Evolutionary conservation across 2,329 filamentous ascomycete species (phyloP).

Genomic region (Fusarium falciforme): DNA sequence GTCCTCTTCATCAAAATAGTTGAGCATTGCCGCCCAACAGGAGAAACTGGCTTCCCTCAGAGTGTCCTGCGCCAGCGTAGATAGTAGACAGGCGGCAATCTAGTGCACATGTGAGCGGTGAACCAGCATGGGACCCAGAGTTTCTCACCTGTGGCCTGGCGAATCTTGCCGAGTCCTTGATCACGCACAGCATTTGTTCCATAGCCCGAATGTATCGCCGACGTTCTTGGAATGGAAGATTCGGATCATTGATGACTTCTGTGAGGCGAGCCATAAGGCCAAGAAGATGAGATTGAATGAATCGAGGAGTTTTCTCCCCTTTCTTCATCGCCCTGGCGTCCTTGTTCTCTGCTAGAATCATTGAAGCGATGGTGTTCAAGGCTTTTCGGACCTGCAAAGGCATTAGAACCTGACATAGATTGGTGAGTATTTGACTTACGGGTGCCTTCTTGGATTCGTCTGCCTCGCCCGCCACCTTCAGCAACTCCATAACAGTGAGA

Average conservation of each 20-base stretch:
- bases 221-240: conserved; percentile 73
- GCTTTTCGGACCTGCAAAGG: conserved; percentile 58
- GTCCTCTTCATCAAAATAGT: conserved; percentile 80
- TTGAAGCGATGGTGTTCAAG: conserved; percentile 58
- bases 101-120: conserved; percentile 49
- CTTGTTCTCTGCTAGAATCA: conserved; percentile 54
- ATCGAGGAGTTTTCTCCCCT: conserved; percentile 72
- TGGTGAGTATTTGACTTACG: conserved; percentile 57
- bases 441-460: conserved; percentile 65
- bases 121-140: not conserved
- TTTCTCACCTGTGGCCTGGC: conserved; percentile 84
- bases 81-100: conserved; percentile 93
- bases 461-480: conserved; percentile 81
- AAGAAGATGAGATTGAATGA: conserved; percentile 85
- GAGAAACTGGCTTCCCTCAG: conserved; percentile 84
- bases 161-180: conserved; percentile 77
- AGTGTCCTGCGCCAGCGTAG: conserved; percentile 78
- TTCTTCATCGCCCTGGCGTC: conserved; percentile 59
- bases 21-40: conserved; percentile 86
- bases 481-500: conserved; percentile 80
- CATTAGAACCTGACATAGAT: conserved; percentile 39
- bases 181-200: conserved; percentile 86
- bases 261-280: conserved; percentile 88
- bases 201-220: conserved; percentile 83
- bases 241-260: conserved; percentile 78